phyloP scores from a whole-genome alignment of 805 yeast genomes.

The Candida michaelii region DNA sequence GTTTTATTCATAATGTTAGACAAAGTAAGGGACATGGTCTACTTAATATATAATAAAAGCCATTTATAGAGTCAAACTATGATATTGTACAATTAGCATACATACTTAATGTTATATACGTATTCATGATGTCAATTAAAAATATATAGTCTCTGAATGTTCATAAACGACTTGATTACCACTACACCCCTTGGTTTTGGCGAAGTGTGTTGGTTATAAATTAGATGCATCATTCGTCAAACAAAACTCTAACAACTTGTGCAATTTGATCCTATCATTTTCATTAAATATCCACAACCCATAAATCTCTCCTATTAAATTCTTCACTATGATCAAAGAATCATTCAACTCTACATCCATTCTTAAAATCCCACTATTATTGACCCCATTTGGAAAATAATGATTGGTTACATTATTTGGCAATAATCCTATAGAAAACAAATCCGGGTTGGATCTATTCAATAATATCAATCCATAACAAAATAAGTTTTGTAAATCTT shows the following conservation, averaged over 20 bases:
- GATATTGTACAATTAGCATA: too few relatives aligned
- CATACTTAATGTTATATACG: too few relatives aligned
- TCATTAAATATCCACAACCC: constrained; percentile 79
- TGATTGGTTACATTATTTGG: constrained; percentile 52
- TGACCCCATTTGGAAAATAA: constrained; percentile 37
- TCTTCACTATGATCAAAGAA: constrained; percentile 67
- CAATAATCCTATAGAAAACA: constrained; percentile 68
- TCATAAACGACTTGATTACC: too few relatives aligned
- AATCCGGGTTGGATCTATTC: constrained; percentile 66
- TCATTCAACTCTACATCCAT: constrained; percentile 70
- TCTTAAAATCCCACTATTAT: constrained; percentile 34
- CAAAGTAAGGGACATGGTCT: too few relatives aligned
- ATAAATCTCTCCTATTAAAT: constrained; percentile 65
- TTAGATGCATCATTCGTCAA: constrained; percentile 29
- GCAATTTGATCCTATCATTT: constrained; percentile 61
- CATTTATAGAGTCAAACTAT: too few relatives aligned
- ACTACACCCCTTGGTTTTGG: too few relatives aligned
- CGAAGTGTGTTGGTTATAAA: too few relatives aligned
- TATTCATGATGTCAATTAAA: too few relatives aligned
- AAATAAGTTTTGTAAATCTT: constrained; percentile 46
- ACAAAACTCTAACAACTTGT: constrained; percentile 44
- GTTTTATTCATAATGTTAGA: too few relatives aligned
- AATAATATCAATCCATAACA: constrained; percentile 69
- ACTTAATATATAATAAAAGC: too few relatives aligned
- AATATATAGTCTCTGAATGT: too few relatives aligned